Base-by-base conservation (phyloP, 108 stramenopile genomes). In the Pseudonitzschia delicatissima region DNA sequence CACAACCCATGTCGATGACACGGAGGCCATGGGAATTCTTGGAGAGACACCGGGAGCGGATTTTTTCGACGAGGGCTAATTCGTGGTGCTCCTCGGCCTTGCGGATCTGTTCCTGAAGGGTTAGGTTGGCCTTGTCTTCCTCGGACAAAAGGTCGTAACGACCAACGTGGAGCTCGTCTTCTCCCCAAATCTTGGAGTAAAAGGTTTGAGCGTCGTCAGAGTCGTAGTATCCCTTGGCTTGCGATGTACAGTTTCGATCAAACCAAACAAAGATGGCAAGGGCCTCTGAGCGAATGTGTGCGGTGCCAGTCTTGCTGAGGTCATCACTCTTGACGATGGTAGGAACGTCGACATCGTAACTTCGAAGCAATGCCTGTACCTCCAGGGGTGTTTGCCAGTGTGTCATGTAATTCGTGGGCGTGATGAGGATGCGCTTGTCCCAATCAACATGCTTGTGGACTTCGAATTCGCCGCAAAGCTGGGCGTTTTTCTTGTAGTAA, bases 251-350 rank as follows among this genome's bases (percentile, higher is more conserved):
- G 35, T 53, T 45, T n/a, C 57, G 66, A 35, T 74, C 69, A 31
- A 80, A 71, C 79, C 79, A 80, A 0, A 73, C 71, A 50, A 76
- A 80, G n/a, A 80, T 71, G 40, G 71, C 70, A 27, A 80, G 67
- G 26, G 62, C 70, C 13, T 58, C 71, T 18, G 52, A 63, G 37
- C 71, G 59, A 18, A 80, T 62, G 67, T 80, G 79, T 13, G 70
- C 61, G 2, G 57, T 12, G 3, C 72, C 65, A 20, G 23, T 45
- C 62, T 59, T 61, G 18, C 37, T 58, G 29, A 27, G 32, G 48
- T 68, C 68, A 5, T 52, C 63, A 20, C 61, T 42, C 27, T 27
- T 34, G 17, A 71, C 66, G 5, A 74, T 51, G 58, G 52, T 49
- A 2, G 50, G 57, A 18, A 80, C 66, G 34, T 68, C 67, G 11